These are phyloP conservation scores for Pseudophaeomoniella oleicola DNA, from an alignment of 2,329 filamentous ascomycete genomes.

Conservation along the genomic window DNA sequence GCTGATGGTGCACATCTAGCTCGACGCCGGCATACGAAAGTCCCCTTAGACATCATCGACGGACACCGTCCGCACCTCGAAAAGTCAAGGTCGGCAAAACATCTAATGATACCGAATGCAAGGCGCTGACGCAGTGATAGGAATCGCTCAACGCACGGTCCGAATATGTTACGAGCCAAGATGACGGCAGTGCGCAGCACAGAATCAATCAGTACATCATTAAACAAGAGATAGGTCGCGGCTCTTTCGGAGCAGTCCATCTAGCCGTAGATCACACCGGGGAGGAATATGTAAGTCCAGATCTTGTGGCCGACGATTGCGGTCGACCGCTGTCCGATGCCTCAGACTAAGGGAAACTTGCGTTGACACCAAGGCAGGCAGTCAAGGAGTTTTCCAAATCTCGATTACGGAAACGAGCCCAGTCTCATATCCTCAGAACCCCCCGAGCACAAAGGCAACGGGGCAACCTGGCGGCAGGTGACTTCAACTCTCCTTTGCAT, in stretches of 20 bases:
- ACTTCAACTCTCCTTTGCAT: constrained; percentile 50
- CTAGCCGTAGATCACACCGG: constrained; percentile 81
- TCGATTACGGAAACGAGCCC: constrained; percentile 72
- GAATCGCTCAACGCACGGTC: constrained; percentile 86
- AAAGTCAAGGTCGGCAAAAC: constrained; percentile 42
- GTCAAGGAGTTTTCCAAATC: constrained; percentile 97
- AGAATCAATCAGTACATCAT: constrained; percentile 92
- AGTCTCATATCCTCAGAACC: constrained; percentile 69
- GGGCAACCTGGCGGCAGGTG: constrained; percentile 34
- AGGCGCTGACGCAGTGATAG: constrained; percentile 33
- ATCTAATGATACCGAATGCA: no score
- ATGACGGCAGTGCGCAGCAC: constrained; percentile 67
- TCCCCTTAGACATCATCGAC: constrained; percentile 50
- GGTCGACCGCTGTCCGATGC: no score
- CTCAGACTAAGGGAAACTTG: no score
- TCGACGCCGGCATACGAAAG: constrained; percentile 45
- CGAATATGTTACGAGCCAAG: constrained; percentile 71
- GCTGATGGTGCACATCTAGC: constrained; percentile 18
- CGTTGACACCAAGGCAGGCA: constrained; percentile 46
- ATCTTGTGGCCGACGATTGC: no score
- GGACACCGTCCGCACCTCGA: constrained; percentile 44
- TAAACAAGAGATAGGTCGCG: constrained; percentile 87
- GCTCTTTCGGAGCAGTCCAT: constrained; percentile 90
- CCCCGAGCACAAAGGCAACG: constrained; percentile 39
- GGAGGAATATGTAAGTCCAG: constrained; percentile 83